Evolutionary conservation across 1,284 basidiomycete genomes (phyloP).

Genomic region (Cystobasidium slooffiae): DNA sequence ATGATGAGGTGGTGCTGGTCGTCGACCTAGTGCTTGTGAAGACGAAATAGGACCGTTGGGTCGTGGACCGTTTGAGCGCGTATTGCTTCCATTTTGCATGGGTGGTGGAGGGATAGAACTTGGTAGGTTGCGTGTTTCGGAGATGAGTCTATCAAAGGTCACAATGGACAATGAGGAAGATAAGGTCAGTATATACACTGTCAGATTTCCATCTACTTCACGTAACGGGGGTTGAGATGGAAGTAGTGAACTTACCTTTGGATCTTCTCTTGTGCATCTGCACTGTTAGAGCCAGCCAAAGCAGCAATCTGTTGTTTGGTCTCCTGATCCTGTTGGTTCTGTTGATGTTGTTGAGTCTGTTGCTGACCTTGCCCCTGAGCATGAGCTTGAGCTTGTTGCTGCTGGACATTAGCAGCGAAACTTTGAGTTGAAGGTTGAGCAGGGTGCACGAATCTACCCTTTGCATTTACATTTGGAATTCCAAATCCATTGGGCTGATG

Average conservation of each 20-base stretch:
- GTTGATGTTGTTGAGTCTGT: neutral
- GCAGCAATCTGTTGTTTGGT: constrained; percentile 9
- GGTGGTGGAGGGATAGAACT: constrained; percentile 1
- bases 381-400: constrained; percentile 4
- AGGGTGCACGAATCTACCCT: constrained; percentile 26
- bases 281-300: constrained; percentile 13
- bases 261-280: constrained; percentile 31
- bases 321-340: neutral
- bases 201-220: too few relatives aligned
- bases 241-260: constrained; percentile 16
- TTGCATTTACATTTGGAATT: constrained; percentile 17
- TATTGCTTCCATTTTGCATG: neutral
- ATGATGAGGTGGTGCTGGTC: constrained; percentile 15
- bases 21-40: constrained; percentile 12
- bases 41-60: neutral
- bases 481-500: neutral
- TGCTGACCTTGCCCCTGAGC: constrained; percentile 1
- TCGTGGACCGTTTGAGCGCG: neutral
- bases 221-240: too few relatives aligned
- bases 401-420: constrained; percentile 18
- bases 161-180: neutral
- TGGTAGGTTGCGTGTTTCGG: constrained; percentile 34
- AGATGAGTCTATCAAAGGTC: constrained; percentile 33
- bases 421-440: constrained; percentile 1
- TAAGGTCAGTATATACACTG: neutral